Evolutionary conservation across 1,139 yeast genomes (phyloP).

Genomic region (Oligophagozyma castellii): DNA sequence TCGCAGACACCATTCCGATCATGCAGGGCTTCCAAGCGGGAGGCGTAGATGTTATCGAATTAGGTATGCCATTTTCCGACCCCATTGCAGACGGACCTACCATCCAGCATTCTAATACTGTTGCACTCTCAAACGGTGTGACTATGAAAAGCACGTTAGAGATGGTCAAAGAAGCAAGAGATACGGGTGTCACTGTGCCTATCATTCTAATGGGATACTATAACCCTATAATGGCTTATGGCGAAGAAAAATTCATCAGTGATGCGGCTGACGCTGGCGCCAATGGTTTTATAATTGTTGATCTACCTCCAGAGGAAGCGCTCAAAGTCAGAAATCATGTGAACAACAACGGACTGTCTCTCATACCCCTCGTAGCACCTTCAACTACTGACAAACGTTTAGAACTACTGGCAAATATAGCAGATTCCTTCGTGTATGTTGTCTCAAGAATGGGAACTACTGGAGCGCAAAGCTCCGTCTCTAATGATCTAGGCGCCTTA

Average conservation of each 20-base stretch:
- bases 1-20: conserved; percentile 78
- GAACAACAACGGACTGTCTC: conserved; percentile 55
- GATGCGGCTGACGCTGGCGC: conserved; percentile 84
- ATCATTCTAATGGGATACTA: conserved; percentile 93
- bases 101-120: conserved; percentile 73
- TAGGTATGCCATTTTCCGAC: conserved; percentile 96
- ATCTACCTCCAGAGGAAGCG: conserved; percentile 97
- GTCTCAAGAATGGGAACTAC: conserved; percentile 98
- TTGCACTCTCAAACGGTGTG: conserved; percentile 70
- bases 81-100: conserved; percentile 99
- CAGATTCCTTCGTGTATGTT: conserved; percentile 90
- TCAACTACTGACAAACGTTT: conserved; percentile 87
- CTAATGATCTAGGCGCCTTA: conserved; percentile 50
- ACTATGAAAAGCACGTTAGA: conserved; percentile 58
- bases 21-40: conserved; percentile 82
- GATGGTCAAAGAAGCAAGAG: conserved; percentile 61
- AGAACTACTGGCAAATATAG: conserved; percentile 61
- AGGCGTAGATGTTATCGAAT: conserved; percentile 88
- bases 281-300: conserved; percentile 88
- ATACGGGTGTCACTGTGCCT: conserved; percentile 75
- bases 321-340: conserved; percentile 67
- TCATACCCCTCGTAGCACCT: conserved; percentile 91
- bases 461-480: conserved; percentile 60
- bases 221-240: conserved; percentile 83
- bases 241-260: conserved; percentile 67